Base-by-base conservation (phyloP, 2,329 filamentous ascomycete species). In the Zymoseptoria tritici region DNA sequence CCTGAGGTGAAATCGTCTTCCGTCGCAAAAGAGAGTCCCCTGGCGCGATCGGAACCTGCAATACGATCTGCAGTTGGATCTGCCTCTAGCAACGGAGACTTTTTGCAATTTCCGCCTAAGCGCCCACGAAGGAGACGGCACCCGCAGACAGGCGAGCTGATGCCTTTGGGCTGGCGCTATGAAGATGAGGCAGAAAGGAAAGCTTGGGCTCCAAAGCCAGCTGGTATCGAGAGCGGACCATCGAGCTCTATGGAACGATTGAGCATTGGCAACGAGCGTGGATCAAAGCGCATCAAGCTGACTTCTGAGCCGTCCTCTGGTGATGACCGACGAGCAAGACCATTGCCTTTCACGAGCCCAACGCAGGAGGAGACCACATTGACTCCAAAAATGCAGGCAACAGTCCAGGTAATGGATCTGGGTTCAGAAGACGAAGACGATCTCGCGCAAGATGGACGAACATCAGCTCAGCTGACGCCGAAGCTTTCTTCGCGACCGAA, bases 111-210 rank as follows among this genome's bases (percentile, higher is more conserved):
- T 16, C 16, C 36, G 13, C 16, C 36, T 46, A 71, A 71, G 55
- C 63, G 68, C 13, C 64, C 54, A 7, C 60, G 70, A 55, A 67
- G 70, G 2, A 64, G 63, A 58, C 54, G 70, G 21, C 70, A 72
- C 64, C 70, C 70, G 2, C 13, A 65, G 13, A 72, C 71, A 2
- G 61, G 64, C 5, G 69, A 70, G 56, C 60, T 72, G 2, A 72
- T 72, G 71, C 70, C 70, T 22, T 55, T 70, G n/a, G 69, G 68
- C 20, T 71, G 68, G 68, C 55, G 56, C 9, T 71, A 67, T 26
- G 61, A 72, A 24, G 66, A 66, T 0, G 53, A 64, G 11, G 61
- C 59, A 1, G 57, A 58, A 20, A 8, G 53, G 16, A 52, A 22
- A 7, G 54, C 57, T 16, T 59, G 55, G 16, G 55, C 61, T 21